Conservation (phyloP, 176 grass and related monocot genomes). For the Musa beccarii region DNA sequence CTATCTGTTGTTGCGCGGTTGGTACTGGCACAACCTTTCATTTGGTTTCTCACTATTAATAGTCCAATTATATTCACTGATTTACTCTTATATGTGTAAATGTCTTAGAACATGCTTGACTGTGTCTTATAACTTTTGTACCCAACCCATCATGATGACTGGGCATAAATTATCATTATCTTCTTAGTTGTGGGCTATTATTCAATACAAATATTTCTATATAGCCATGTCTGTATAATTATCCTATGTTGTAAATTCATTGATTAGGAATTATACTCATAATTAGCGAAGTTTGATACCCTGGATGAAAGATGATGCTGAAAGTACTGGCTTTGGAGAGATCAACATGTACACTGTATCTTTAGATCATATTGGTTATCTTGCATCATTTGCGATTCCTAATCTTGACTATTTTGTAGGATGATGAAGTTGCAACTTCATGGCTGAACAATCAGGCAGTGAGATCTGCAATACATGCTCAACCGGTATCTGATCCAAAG, state of each 20-base stretch:
- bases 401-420: conserved; percentile 36
- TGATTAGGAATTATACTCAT: background rate
- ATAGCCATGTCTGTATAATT: background rate
- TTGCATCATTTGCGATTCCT: background rate
- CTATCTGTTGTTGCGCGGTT: background rate
- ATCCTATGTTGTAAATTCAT: background rate
- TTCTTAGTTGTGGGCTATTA: no score
- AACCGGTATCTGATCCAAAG: conserved; percentile 42
- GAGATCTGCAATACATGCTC: conserved; percentile 82
- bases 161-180: no score
- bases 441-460: conserved; percentile 71
- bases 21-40: background rate
- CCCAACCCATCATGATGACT: background rate
- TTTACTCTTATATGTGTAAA: no score
- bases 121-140: background rate
- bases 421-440: conserved; percentile 69
- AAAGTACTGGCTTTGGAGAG: background rate
- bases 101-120: no score
- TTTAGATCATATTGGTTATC: background rate
- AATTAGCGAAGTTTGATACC: no score
- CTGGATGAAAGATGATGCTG: background rate
- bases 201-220: no score
- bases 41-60: no score
- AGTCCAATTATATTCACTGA: no score
- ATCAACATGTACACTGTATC: background rate